Percentiles rank a stretch among this genome's conserved stretches.
Conservation (phyloP, 2,329 filamentous ascomycete species). For the Calonectria henricotiae region DNA sequence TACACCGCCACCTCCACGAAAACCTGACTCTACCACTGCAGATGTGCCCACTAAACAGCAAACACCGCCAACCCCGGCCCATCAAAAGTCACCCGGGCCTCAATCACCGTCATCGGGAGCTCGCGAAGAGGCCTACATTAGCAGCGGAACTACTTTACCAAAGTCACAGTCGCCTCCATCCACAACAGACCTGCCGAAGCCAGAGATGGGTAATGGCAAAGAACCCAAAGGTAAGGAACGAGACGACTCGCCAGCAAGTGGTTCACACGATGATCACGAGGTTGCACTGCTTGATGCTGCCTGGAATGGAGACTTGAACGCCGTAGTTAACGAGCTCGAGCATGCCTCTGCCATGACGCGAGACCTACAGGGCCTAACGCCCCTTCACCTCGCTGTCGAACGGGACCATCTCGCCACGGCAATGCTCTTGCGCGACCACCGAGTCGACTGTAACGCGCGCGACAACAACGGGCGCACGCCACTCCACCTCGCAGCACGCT, state of each 20-base stretch:
- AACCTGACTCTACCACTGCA: background rate
- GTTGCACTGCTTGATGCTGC: conserved; percentile 54
- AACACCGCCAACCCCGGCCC: background rate
- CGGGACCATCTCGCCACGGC: conserved; percentile 55
- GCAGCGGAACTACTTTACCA: background rate
- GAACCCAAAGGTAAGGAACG: background rate
- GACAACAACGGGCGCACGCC: conserved; percentile 55
- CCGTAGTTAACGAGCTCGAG: conserved; percentile 48
- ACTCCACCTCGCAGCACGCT: conserved; percentile 55
- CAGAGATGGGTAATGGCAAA: background rate
- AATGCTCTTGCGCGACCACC: conserved; percentile 55
- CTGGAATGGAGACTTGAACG: conserved; percentile 55
- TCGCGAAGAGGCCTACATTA: conserved; percentile 33
- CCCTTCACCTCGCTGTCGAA: conserved; percentile 55
- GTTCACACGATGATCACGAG: conserved; percentile 39
- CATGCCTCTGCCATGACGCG: conserved; percentile 49
- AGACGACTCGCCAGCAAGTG: background rate
- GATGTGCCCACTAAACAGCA: background rate
- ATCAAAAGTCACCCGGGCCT: conserved; percentile 8
- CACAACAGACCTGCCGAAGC: background rate
- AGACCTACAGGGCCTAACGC: conserved; percentile 54
- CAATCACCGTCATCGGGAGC: conserved; percentile 27
- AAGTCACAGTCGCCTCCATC: background rate
- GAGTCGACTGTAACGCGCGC: conserved; percentile 50
- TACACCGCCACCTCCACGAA: background rate